phyloP scores from a whole-genome alignment of 768 basidiomycete genomes.

The Leccinum disarticulatum region DNA sequence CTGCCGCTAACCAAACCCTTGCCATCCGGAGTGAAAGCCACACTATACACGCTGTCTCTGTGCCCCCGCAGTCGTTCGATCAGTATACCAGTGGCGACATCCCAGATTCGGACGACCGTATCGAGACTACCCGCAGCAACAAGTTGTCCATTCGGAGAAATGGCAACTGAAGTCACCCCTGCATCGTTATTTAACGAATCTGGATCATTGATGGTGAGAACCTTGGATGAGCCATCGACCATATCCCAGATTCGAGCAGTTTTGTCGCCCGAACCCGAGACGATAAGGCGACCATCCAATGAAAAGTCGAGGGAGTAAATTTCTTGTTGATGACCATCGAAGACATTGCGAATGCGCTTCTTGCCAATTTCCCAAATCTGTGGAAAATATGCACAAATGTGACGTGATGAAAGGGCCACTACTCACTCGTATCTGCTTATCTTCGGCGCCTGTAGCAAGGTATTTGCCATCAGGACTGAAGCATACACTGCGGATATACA shows the following conservation, averaged over 20 bases:
- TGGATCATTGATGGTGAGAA: slow-evolving; percentile 44
- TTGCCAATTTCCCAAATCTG: slow-evolving; percentile 92
- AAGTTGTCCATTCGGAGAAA: slow-evolving; percentile 68
- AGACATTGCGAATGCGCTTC: slow-evolving; percentile 74
- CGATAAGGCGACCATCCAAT: slow-evolving; percentile 78
- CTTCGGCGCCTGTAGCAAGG: slow-evolving; percentile 84
- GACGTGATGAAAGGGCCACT: not conserved
- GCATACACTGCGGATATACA: slow-evolving; percentile 87
- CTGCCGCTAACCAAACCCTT: slow-evolving; percentile 87
- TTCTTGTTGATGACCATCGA: slow-evolving; percentile 89
- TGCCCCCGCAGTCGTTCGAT: slow-evolving; percentile 77
- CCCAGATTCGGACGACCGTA: slow-evolving; percentile 80
- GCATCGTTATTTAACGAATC: slow-evolving; percentile 52
- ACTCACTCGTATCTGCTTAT: slow-evolving; percentile 84
- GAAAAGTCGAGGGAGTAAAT: slow-evolving; percentile 95
- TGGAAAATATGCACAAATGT: slow-evolving; percentile 11
- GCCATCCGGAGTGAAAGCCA: slow-evolving; percentile 93
- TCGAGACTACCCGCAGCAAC: slow-evolving; percentile 74
- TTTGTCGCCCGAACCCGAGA: slow-evolving; percentile 82
- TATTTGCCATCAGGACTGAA: slow-evolving; percentile 73
- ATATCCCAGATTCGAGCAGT: slow-evolving; percentile 76
- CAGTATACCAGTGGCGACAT: slow-evolving; percentile 63
- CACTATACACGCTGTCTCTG: slow-evolving; percentile 81
- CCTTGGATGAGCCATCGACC: slow-evolving; percentile 33
- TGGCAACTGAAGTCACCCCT: slow-evolving; percentile 78